Conservation (phyloP, 106 monocot genomes). For the Allium cepa region DNA sequence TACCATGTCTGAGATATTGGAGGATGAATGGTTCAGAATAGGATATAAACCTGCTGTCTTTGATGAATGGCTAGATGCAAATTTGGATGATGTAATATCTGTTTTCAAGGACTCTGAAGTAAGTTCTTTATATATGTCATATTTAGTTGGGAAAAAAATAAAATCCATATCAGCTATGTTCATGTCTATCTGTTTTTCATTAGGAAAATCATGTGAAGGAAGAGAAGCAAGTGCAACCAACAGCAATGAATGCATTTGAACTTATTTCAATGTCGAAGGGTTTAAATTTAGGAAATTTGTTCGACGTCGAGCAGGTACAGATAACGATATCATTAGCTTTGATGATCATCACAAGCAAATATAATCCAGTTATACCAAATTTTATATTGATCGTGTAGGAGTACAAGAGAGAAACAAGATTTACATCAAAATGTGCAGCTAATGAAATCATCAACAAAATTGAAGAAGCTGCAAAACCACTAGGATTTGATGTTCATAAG, state of each 20-base stretch:
- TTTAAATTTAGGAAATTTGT: conserved; percentile 77
- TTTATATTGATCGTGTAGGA: conserved; percentile 27
- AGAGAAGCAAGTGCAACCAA: conserved; percentile 53
- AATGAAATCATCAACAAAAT: conserved; percentile 90
- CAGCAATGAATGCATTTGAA: conserved; percentile 83
- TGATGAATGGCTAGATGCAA: conserved; percentile 44
- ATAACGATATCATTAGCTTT: no score
- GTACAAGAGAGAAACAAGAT: conserved; percentile 90
- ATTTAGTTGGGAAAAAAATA: neutral
- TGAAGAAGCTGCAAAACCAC: conserved; percentile 91
- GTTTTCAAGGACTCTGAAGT: conserved; percentile 44
- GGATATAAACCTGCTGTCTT: conserved; percentile 48
- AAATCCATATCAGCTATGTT: neutral
- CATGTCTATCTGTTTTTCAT: neutral
- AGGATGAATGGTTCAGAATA: conserved; percentile 69
- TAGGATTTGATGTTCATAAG: conserved; percentile 93
- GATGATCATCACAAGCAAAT: no score
- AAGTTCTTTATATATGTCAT: neutral
- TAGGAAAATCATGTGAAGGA: conserved; percentile 61
- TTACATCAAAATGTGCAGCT: conserved; percentile 80
- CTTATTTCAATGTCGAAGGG: conserved; percentile 83
- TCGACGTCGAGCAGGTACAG: conserved; percentile 57
- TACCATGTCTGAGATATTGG: conserved; percentile 48
- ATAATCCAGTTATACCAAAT: no score
- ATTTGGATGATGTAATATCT: conserved; percentile 51